Evolutionary conservation across 2,329 filamentous ascomycete species (phyloP), one percentile per base, ranked within the genome.

Genomic region (Venturia effusa): DNA sequence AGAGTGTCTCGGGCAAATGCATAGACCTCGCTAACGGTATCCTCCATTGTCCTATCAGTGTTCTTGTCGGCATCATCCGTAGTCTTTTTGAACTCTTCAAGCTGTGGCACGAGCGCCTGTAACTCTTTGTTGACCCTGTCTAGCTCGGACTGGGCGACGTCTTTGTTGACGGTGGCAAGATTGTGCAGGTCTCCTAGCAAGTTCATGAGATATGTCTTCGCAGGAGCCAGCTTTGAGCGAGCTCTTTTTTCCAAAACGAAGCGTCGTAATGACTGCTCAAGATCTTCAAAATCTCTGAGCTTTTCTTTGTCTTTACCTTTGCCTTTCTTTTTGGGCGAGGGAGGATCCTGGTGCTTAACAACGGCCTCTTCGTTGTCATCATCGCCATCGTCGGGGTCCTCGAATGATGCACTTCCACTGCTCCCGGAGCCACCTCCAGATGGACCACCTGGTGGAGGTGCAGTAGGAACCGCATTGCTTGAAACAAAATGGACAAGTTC

Each of bases 401-500:
- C 69, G 68, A 68, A 71, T 61, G 68, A 66, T 45, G 73, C 72
- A 61, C 69, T 68, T 40, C 68, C 68, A 66, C 70, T 67, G 37
- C 70, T 69, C 45, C 67, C 74, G 55, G 74, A 75, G 62, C 82
- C 84, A 48, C 81, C 83, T 40, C 81, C 81, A 37, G 80, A 81
- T 64, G 81, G 82, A 48, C 82, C 81, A 54, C 80, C 80, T 40
- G 81, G 82, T 43, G 80, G 80, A n/a, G 82, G 80, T 0, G 81
- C 82, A 63, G 89, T 87, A 0, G 93, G 93, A 65, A 99, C 89
- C 3, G 92, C 92, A 73, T 97, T 96, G 72, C 93, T 97, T 1
- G 94, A 97, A 2, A 99, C 94, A 69, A 99, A 99, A 73, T 99
- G 94, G 3, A 99, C 94, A 8, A 99, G 81, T 71, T 99, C 94